Percentiles rank a stretch among this genome's conserved stretches.
phyloP scores from a whole-genome alignment of 192 early-diverging fungal genomes.

The Entomortierella parvispora region DNA sequence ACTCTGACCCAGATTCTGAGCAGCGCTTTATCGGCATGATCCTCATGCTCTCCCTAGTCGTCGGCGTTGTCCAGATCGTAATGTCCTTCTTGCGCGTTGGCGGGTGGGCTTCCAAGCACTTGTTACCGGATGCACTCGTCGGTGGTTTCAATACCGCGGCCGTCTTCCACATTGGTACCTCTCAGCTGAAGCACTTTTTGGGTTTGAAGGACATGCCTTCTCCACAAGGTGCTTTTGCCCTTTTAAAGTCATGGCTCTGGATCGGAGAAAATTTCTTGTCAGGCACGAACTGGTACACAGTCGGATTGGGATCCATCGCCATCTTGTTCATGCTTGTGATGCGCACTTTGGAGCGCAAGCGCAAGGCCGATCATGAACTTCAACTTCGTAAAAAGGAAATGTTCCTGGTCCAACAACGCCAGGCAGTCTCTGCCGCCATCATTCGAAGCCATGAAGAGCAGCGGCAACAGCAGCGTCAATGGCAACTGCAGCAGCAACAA shows the following conservation, averaged over 20 bases:
- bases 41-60: constrained; percentile 47
- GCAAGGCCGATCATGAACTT: constrained; percentile 33
- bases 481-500: constrained; percentile 22
- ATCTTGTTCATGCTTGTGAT: constrained; percentile 41
- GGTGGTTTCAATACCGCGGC: constrained; percentile 52
- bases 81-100: constrained; percentile 46
- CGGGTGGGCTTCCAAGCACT: constrained; percentile 46
- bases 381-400: constrained; percentile 31
- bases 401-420: constrained; percentile 31
- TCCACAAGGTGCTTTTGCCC: constrained; percentile 35
- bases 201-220: constrained; percentile 35
- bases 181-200: constrained; percentile 50
- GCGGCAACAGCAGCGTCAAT: constrained; percentile 15
- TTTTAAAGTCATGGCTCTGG: constrained; percentile 46
- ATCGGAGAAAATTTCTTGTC: constrained; percentile 16
- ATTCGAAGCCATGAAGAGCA: constrained; percentile 18
- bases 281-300: constrained; percentile 47
- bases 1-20: constrained; percentile 23
- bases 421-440: constrained; percentile 31
- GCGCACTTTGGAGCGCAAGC: constrained; percentile 24
- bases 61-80: constrained; percentile 43
- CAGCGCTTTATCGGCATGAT: constrained; percentile 44
- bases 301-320: constrained; percentile 24
- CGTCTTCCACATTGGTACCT: constrained; percentile 52
- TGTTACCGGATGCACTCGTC: constrained; percentile 45